A percentile compares a stretch with the other conserved stretches of the same genome.
Evolutionary conservation across 2,329 filamentous ascomycete species (phyloP).

Genomic region (Aspergillus carbonarius): DNA sequence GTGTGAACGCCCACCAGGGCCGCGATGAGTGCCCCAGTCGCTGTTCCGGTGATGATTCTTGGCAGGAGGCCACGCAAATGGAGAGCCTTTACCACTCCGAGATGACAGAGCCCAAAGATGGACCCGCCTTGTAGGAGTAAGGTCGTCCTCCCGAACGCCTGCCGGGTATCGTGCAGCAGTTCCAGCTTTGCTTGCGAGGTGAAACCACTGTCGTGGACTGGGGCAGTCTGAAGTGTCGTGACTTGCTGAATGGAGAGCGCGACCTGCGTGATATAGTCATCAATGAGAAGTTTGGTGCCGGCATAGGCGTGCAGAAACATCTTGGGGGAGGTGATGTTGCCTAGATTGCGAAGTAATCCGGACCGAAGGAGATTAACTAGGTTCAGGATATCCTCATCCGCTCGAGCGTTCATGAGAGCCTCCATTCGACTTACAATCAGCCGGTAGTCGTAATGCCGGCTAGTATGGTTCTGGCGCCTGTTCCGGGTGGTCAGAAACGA

Average conservation of each 20-base stretch:
- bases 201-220: slow-evolving; percentile 52
- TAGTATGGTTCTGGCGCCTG: slow-evolving; percentile 79
- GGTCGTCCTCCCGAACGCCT: slow-evolving; percentile 83
- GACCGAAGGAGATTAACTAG: slow-evolving; percentile 79
- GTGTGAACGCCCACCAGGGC: slow-evolving; percentile 85
- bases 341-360: slow-evolving; percentile 76
- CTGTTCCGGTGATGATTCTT: slow-evolving; percentile 86
- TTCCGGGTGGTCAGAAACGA: not conserved
- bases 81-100: slow-evolving; percentile 86
- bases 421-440: slow-evolving; percentile 76
- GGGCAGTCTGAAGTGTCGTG: slow-evolving; percentile 62
- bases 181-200: slow-evolving; percentile 79
- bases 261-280: slow-evolving; percentile 84
- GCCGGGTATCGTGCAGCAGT: slow-evolving; percentile 80
- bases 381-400: slow-evolving; percentile 69
- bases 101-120: slow-evolving; percentile 85
- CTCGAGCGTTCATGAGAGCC: slow-evolving; percentile 66
- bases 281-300: slow-evolving; percentile 85
- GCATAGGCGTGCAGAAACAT: slow-evolving; percentile 83
- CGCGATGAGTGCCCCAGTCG: slow-evolving; percentile 84
- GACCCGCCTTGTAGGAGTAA: slow-evolving; percentile 86
- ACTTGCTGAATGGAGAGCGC: slow-evolving; percentile 79
- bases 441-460: slow-evolving; percentile 79
- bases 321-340: slow-evolving; percentile 78
- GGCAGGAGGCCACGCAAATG: slow-evolving; percentile 78